Conservation (phyloP, 2,329 filamentous ascomycete genomes). For the Cladosporium sp. region DNA sequence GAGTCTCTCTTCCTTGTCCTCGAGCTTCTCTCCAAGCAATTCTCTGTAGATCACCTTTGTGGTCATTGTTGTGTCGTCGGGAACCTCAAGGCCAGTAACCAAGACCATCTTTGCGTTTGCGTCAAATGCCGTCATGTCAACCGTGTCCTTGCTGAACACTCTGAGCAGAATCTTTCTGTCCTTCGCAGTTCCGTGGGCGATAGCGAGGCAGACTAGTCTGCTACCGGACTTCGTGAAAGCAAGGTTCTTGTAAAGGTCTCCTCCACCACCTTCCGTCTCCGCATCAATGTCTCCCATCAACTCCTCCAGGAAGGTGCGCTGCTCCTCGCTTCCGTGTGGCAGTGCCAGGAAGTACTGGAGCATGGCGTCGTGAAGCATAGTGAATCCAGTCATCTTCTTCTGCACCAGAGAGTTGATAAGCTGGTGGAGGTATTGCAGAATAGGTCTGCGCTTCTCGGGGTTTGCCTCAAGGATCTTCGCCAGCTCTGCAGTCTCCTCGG, state of each 20-base stretch:
- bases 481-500: slow-evolving; percentile 56
- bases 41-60: slow-evolving; percentile 84
- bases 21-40: slow-evolving; percentile 61
- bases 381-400: slow-evolving; percentile 95
- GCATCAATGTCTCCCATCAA: slow-evolving; percentile 81
- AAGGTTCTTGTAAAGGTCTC: slow-evolving; percentile 88
- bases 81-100: slow-evolving; percentile 79
- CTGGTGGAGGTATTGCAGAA: slow-evolving; percentile 78
- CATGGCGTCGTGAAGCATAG: slow-evolving; percentile 97
- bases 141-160: slow-evolving; percentile 76
- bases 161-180: slow-evolving; percentile 85
- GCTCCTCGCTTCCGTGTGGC: slow-evolving; percentile 71
- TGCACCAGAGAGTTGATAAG: slow-evolving; percentile 90
- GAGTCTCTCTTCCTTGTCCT: slow-evolving; percentile 44
- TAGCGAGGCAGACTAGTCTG: slow-evolving; percentile 70
- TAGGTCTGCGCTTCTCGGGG: slow-evolving; percentile 79
- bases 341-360: slow-evolving; percentile 87
- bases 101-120: slow-evolving; percentile 73
- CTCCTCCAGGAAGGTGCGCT: slow-evolving; percentile 81
- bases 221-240: slow-evolving; percentile 90
- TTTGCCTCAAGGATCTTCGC: slow-evolving; percentile 67
- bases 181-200: slow-evolving; percentile 85
- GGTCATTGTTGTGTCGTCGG: slow-evolving; percentile 89
- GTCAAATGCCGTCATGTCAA: slow-evolving; percentile 80
- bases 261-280: slow-evolving; percentile 50